These are phyloP conservation scores for Fraxinus baroniana DNA, from an alignment of 305 asterid genomes.

Conservation along the genomic window DNA sequence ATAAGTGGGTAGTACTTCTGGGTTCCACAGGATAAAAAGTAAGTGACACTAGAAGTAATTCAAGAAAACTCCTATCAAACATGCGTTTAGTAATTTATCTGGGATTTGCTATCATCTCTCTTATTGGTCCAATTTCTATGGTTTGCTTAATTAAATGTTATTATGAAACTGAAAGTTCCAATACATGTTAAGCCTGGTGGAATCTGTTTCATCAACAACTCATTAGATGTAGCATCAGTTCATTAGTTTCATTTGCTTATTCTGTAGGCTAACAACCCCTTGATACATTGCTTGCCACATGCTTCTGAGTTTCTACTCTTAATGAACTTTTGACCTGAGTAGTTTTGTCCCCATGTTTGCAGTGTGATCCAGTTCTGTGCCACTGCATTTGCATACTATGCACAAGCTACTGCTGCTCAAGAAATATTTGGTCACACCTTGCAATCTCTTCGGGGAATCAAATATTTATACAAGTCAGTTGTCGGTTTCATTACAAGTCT, in stretches of 20 bases:
- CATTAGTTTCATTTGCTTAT: constrained; percentile 4
- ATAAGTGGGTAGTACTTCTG: neutral
- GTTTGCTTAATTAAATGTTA: neutral
- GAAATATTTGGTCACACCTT: constrained; percentile 97
- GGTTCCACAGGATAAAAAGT: neutral
- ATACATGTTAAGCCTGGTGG: neutral
- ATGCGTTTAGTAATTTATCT: neutral
- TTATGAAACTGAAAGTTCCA: neutral
- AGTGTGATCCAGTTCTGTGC: constrained; percentile 99
- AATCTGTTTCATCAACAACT: neutral
- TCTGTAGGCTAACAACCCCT: neutral
- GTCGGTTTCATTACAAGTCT: neutral
- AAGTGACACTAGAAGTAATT: too few species aligned
- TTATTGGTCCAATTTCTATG: neutral
- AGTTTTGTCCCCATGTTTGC: constrained; percentile 36
- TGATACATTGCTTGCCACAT: neutral
- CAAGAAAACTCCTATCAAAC: neutral
- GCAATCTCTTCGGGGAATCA: constrained; percentile 97
- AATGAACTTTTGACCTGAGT: constrained; percentile 10
- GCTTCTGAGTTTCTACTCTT: constrained; percentile 9
- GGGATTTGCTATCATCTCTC: neutral
- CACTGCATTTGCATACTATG: constrained; percentile 91
- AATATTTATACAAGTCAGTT: constrained; percentile 91
- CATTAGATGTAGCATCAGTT: neutral
- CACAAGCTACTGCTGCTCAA: constrained; percentile 99